Conservation (phyloP, 2,329 filamentous ascomycete species). For the Dothistroma septosporum region DNA sequence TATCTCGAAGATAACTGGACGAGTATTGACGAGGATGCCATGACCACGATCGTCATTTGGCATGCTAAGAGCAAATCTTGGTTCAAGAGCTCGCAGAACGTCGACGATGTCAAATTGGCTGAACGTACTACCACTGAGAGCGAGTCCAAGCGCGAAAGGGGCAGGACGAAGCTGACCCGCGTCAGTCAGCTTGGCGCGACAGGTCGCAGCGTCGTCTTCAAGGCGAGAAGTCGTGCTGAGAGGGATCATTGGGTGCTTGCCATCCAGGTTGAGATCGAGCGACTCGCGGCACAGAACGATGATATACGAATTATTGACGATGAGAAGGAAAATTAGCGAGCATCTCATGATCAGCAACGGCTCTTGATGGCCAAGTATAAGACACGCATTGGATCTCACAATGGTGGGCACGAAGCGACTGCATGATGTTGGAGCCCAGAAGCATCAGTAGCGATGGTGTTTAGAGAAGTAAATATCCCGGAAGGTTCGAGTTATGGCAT, state of each 20-base stretch:
- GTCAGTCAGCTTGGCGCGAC: slow-evolving; percentile 59
- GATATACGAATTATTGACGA: slow-evolving; percentile 46
- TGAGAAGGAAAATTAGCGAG: slow-evolving; percentile 1
- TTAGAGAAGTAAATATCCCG: slow-evolving; percentile 1
- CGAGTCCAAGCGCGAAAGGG: slow-evolving; percentile 16
- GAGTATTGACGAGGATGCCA: slow-evolving; percentile 60
- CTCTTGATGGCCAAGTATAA: not conserved
- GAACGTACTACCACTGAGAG: slow-evolving; percentile 6
- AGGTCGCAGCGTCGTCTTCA: slow-evolving; percentile 62
- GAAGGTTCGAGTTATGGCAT: not conserved
- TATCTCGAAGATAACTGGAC: slow-evolving; percentile 61
- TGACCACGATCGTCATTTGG: slow-evolving; percentile 65
- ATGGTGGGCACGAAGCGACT: not conserved
- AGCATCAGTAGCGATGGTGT: not conserved
- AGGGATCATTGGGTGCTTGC: slow-evolving; percentile 65
- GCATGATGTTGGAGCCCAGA: not conserved
- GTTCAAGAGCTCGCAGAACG: slow-evolving; percentile 42
- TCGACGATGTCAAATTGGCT: slow-evolving; percentile 30
- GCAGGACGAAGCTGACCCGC: slow-evolving; percentile 50
- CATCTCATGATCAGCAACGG: not conserved
- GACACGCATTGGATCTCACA: not conserved
- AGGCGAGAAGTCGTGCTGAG: slow-evolving; percentile 60
- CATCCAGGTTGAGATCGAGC: slow-evolving; percentile 63
- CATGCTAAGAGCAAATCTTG: slow-evolving; percentile 55
- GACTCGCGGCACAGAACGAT: slow-evolving; percentile 48